Percentiles rank a stretch among this genome's conserved stretches.
These are phyloP conservation scores for Paracorniculantispora psalliotae DNA, from an alignment of 2,329 filamentous ascomycete genomes.

Conservation along the genomic window DNA sequence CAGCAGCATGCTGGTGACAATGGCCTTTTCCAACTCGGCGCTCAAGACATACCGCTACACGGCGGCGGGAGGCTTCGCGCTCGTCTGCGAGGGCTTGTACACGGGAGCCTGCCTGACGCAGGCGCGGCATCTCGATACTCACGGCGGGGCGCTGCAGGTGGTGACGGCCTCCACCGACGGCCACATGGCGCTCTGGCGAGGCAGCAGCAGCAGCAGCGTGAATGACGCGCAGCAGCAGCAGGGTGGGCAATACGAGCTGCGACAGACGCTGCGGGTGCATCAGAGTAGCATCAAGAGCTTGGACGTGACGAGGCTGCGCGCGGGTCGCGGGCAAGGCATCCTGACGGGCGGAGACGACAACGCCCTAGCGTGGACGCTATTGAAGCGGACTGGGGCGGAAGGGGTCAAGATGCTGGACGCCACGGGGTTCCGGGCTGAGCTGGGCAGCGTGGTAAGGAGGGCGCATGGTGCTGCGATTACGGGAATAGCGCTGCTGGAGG, in stretches of 20 bases:
- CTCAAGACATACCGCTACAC: conserved; percentile 57
- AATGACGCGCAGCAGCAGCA: background rate
- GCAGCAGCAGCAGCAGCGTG: conserved; percentile 5
- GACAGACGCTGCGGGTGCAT: conserved; percentile 52
- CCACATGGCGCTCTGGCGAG: conserved; percentile 57
- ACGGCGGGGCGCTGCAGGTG: conserved; percentile 32
- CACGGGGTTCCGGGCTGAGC: background rate
- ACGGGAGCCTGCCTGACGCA: conserved; percentile 75
- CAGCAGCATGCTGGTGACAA: conserved; percentile 50
- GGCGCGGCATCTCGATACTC: conserved; percentile 37
- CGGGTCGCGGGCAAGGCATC: conserved; percentile 37
- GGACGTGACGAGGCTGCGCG: conserved; percentile 33
- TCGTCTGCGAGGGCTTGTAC: conserved; percentile 54
- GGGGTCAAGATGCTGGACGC: conserved; percentile 18
- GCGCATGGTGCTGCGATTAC: conserved; percentile 73
- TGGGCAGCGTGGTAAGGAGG: conserved; percentile 35
- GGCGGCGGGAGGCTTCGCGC: conserved; percentile 35
- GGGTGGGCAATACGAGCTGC: conserved; percentile 22
- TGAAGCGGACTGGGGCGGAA: conserved; percentile 16
- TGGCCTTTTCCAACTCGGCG: conserved; percentile 81
- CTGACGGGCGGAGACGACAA: conserved; percentile 88
- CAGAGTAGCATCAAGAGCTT: conserved; percentile 75
- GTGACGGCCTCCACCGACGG: conserved; percentile 81
- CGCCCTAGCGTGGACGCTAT: conserved; percentile 56
- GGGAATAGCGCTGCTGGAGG: conserved; percentile 38